These are phyloP conservation scores for Bolboschoenoplectus hybrid DNA, from an alignment of 202 grass and related monocot species.

Conservation along the genomic window DNA sequence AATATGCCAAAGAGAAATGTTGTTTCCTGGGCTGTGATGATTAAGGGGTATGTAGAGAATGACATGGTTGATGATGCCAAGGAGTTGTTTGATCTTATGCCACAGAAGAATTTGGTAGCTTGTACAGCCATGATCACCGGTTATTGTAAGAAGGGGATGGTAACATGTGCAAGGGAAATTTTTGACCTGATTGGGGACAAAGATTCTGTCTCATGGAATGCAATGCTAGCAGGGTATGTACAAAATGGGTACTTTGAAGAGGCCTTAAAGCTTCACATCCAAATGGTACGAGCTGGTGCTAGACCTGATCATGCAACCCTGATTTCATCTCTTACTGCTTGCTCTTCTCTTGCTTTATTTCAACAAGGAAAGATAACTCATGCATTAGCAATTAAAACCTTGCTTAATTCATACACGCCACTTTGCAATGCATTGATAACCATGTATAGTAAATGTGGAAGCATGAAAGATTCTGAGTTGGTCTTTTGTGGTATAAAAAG, in stretches of 20 bases:
- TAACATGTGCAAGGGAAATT: constrained; percentile 57
- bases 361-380: constrained; percentile 76
- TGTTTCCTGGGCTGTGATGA: constrained; percentile 83
- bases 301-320: constrained; percentile 81
- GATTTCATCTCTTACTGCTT: constrained; percentile 67
- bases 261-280: constrained; percentile 60
- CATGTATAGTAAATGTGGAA: constrained; percentile 91
- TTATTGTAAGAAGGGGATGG: constrained; percentile 67
- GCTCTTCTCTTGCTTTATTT: constrained; percentile 68
- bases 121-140: constrained; percentile 69
- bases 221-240: constrained; percentile 86
- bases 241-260: constrained; percentile 80
- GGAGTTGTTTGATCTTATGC: constrained; percentile 71
- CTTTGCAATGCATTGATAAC: constrained; percentile 82
- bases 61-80: constrained; percentile 63
- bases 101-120: constrained; percentile 68
- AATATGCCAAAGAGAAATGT: constrained; percentile 69
- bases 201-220: constrained; percentile 88
- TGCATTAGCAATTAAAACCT: constrained; percentile 72
- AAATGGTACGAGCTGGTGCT: constrained; percentile 56
- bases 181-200: constrained; percentile 73
- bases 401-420: constrained; percentile 56
- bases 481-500: constrained; percentile 55
- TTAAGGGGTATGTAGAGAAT: constrained; percentile 78
- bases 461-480: constrained; percentile 65